These are phyloP conservation scores for Nicotiana rustica DNA, from an alignment of 305 asterid genomes.

Conservation along the genomic window DNA sequence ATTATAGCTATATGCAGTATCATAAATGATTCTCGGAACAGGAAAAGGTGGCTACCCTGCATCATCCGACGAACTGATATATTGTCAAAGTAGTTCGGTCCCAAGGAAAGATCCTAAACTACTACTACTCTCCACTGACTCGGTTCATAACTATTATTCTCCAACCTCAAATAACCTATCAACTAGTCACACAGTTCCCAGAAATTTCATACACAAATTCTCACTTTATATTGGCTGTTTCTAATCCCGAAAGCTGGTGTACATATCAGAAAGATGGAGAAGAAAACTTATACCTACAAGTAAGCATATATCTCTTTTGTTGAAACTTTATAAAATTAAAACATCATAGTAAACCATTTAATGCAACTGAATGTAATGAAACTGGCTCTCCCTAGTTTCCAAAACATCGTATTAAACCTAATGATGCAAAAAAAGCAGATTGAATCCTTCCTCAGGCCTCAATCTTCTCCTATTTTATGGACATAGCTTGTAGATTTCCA, in stretches of 20 bases:
- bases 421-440: conserved; percentile 1
- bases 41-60: neutral
- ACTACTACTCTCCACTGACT: conserved; percentile 16
- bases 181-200: neutral
- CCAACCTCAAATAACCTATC: neutral
- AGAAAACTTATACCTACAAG: neutral
- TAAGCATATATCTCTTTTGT: neutral
- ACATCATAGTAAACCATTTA: neutral
- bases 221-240: neutral
- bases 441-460: neutral
- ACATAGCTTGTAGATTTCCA: neutral
- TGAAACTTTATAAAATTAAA: neutral
- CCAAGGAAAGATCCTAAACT: neutral
- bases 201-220: neutral
- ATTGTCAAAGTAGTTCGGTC: conserved; percentile 14
- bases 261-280: conserved; percentile 7
- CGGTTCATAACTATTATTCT: conserved; percentile 1
- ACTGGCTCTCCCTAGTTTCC: conserved; percentile 8
- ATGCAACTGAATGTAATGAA: conserved; percentile 22
- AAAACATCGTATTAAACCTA: neutral
- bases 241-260: neutral
- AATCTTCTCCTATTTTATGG: conserved; percentile 16
- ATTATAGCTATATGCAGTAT: neutral
- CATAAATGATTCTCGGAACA: neutral
- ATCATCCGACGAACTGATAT: neutral